These are phyloP conservation scores for Pseudomonodictys pantanalensis DNA, from an alignment of 495 filamentous ascomycete species.

Conservation along the genomic window DNA sequence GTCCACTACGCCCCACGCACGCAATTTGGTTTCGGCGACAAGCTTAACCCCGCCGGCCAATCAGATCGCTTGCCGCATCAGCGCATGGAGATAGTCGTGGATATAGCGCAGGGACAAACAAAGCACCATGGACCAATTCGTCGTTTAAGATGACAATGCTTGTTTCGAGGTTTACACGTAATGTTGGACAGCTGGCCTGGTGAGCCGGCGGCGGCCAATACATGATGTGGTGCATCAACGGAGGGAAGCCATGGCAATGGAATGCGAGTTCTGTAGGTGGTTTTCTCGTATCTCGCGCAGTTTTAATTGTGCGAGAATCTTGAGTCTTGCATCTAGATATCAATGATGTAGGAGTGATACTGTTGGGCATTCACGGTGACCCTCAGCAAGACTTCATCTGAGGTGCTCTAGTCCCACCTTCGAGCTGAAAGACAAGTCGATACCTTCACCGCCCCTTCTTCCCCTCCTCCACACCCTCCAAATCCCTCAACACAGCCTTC, in stretches of 20 bases:
- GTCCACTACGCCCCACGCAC: no score
- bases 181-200: no score
- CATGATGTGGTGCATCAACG: background rate
- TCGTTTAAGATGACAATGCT: no score
- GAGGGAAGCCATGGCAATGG: background rate
- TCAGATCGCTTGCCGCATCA: background rate
- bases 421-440: background rate
- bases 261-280: background rate
- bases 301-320: background rate
- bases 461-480: slow-evolving; percentile 10
- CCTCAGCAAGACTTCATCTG: no score
- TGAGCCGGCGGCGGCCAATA: no score
- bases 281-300: background rate
- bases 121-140: no score
- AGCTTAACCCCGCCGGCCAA: background rate
- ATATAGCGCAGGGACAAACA: no score
- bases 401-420: background rate
- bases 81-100: no score
- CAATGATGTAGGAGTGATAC: background rate
- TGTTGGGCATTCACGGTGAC: no score
- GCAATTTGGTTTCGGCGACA: no score
- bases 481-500: slow-evolving; percentile 14
- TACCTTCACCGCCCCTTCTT: background rate
- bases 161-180: no score
- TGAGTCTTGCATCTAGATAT: background rate